Base-by-base conservation (phyloP, 345 rosid species). In the Brassica incana region DNA sequence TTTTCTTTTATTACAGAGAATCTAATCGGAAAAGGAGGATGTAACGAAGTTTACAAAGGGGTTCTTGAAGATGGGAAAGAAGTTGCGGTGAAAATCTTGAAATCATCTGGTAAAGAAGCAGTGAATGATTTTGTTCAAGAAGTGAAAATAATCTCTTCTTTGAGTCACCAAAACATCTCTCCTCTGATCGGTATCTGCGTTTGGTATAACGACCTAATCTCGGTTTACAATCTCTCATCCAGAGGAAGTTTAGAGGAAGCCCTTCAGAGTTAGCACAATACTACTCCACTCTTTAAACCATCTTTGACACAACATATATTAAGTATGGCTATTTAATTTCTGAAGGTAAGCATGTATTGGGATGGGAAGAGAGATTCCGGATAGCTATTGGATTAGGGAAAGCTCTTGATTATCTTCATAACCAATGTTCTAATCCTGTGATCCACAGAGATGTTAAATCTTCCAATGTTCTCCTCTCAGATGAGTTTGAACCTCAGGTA, bases 391-490 rank as follows among this genome's bases (percentile, higher is more conserved):
- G 87, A 40, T 83, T 93, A 43, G 96, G 91, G 0, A 96, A 91
- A 78, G 96, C 97, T 52, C 83, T 95, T 72, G 73, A 86, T 77
- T 87, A 89, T 84, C 80, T 95, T 5, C 98, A 95, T 77, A 87
- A 77, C 10, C 87, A 87, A 80, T 84, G 86, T 84, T 80, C 91
- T 61, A 87, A 69, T 65, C 94, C 94, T 5, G 91, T 93, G 12
- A 89, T 95, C 71, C 99, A 95, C 20, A 86, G 98, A 72, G 99
- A 95, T 79, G 86, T 93, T 79, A 95, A 95, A 82, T 90, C 97
- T 65, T 90, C 98, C 0, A 95, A 95, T 83, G 89, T 95, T 80
- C 99, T 95, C 80, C 88, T 93, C 16, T 85, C 96, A 0, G 85
- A 91, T 83, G 85, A 50, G 5, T 91, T 86, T 15, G 88, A 91